phyloP scores from a whole-genome alignment of 2,329 filamentous ascomycete species.

The Aureobasidium pullulans region DNA sequence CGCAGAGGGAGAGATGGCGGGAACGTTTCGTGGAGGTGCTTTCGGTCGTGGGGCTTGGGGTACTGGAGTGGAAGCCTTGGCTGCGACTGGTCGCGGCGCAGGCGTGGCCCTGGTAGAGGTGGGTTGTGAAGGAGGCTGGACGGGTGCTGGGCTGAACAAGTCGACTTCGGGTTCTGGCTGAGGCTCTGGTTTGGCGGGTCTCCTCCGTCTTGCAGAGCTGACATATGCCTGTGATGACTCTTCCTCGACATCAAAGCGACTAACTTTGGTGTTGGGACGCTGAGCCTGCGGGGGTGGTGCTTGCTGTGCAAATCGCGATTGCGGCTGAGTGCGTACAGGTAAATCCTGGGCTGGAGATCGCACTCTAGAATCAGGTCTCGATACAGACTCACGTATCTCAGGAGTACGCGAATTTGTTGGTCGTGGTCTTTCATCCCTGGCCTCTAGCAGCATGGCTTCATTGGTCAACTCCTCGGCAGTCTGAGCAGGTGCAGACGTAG shows the following conservation, averaged over 20 bases:
- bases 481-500: slow-evolving; percentile 19
- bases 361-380: slow-evolving; percentile 16
- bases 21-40: slow-evolving; percentile 52
- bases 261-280: slow-evolving; percentile 53
- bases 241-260: slow-evolving; percentile 67
- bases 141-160: slow-evolving; percentile 26
- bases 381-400: background rate
- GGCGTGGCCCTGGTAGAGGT: slow-evolving; percentile 8
- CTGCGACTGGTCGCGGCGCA: background rate
- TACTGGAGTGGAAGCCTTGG: slow-evolving; percentile 21
- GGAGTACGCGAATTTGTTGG: slow-evolving; percentile 34
- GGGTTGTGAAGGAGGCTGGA: background rate
- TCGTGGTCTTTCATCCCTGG: slow-evolving; percentile 45
- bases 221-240: slow-evolving; percentile 78
- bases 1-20: slow-evolving; percentile 59
- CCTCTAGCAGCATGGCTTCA: slow-evolving; percentile 71
- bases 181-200: slow-evolving; percentile 41
- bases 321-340: slow-evolving; percentile 31
- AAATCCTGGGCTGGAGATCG: slow-evolving; percentile 26
- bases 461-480: slow-evolving; percentile 32
- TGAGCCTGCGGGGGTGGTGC: slow-evolving; percentile 26
- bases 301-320: slow-evolving; percentile 33
- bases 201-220: slow-evolving; percentile 76
- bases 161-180: slow-evolving; percentile 27
- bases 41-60: slow-evolving; percentile 33